Evolutionary conservation across 1,284 basidiomycete genomes (phyloP), one percentile per base, ranked within the genome.

Genomic region (Volvariella volvacea): DNA sequence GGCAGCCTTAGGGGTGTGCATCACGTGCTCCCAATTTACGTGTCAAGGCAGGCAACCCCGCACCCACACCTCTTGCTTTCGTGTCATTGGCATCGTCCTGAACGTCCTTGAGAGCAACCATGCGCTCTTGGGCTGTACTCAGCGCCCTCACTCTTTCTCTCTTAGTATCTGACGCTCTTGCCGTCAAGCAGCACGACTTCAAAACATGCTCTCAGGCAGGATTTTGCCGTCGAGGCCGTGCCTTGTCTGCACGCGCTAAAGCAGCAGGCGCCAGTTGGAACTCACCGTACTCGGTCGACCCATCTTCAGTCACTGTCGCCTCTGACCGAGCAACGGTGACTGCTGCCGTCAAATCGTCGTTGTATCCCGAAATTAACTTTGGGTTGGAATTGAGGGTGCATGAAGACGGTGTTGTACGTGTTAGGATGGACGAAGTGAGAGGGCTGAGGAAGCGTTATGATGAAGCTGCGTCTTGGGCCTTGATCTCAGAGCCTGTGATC

Each of bases 141-240:
- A 63, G 63, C 44, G 54, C 62, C 32, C 49, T 68, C 32, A 55
- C 60, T 30, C 50, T 71, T 34, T 41, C 39, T 47, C 49, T 61
- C 21, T 51, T 68, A 15, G 50, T 58, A 31, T 56, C 62, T 31
- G 56, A 63, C 43, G 51, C 61, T 1, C 52, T 75, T 19, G 79
- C 83, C 21, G 76, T 88, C 60, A 88, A 87, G 63, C 64, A 73
- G 32, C 75, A 84, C 48, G 90, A 96, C 64, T 96, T 93, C 73
- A 96, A 95, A 66, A 90, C 81, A 49, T 96, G 93, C 60, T 74
- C 76, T 15, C 89, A 96, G 63, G 79, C 89, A 0, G 89, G 88
- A 12, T 96, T 97, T 68, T 96, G 93, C 68, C 80, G 88, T 39
- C 75, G 92, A 50, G 88, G 91, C 42, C 81, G 92, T 39, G 84